Base-by-base conservation (phyloP, 306 rosid species). In the Mimosa pudica region DNA sequence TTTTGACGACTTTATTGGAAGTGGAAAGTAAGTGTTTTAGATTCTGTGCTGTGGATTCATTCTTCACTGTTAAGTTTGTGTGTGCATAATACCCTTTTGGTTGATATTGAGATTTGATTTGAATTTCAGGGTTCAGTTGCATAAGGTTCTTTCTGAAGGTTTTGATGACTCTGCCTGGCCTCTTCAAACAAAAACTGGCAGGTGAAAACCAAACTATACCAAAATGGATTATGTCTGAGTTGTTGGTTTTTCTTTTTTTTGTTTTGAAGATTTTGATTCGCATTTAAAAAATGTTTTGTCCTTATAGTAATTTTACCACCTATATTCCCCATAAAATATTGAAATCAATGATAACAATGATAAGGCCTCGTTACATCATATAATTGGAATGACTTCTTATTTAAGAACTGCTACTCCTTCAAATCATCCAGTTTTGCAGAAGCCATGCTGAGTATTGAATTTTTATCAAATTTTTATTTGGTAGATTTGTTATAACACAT, bases 101-200 rank as follows among this genome's bases (percentile, higher is more conserved):
- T 45, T 12, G 24, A 32, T 52, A 4, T 46, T 45, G 6, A 14
- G 62, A 49, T 17, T 18, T 38, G 75, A 13, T 54, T 70, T 1
- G 18, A 16, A 14, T 63, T 80, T 84, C 75, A 93, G 91, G 88
- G 77, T 90, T 82, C 97, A 85, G 73, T 81, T 94, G 85, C 82
- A 85, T 9, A 94, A 92, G 85, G 96, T 88, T 83, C 88, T 94
- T 60, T 81, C 96, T 62, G 92, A 92, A 73, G 98, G 96, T 71
- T 94, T 80, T 54, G 97, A 94, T 57, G 97, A 92, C 80, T 73
- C 87, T 74, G 20, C 90, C 60, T 94, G 98, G 98, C 81, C 96
- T 1, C 88, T 94, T 79, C 97, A 94, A 78, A 83, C 92, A 11
- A 92, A 94, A 87, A 80, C 92, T 81, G 96, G 98, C 87, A 88